A percentile compares a stretch with the other conserved stretches of the same genome.
phyloP scores from a whole-genome alignment of 2,329 filamentous ascomycete genomes.

The Exophiala aquamarina region DNA sequence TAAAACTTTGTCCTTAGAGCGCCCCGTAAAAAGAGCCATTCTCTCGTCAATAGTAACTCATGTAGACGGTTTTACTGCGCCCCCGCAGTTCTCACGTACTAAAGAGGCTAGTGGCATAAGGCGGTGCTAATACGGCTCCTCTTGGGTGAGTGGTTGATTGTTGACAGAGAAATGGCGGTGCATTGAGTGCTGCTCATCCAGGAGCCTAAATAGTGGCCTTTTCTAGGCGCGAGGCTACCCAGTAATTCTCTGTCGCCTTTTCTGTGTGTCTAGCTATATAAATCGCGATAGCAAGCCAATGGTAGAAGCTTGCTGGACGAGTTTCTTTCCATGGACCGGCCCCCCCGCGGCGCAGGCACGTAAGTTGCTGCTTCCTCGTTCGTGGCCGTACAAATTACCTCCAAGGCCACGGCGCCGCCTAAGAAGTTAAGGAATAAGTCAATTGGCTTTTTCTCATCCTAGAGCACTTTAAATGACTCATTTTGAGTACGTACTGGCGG shows the following conservation, averaged over 20 bases:
- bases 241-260: not conserved
- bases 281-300: not conserved
- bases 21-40: not conserved
- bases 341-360: too few species aligned
- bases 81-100: not conserved
- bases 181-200: not conserved
- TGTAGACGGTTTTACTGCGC: not conserved
- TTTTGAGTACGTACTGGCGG: not conserved
- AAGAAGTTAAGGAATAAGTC: not conserved
- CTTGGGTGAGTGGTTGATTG: too few species aligned
- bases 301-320: not conserved
- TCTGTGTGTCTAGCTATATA: not conserved
- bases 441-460: not conserved
- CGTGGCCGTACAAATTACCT: not conserved
- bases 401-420: not conserved
- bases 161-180: not conserved
- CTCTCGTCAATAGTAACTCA: not conserved
- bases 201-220: not conserved
- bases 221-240: not conserved
- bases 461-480: not conserved
- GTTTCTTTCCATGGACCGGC: too few species aligned
- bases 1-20: not conserved
- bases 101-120: not conserved
- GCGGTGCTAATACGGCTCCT: not conserved
- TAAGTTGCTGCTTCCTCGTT: not conserved